These are phyloP conservation scores for Nothophytophthora sp. DNA, from an alignment of 352 stramenopile genomes.

Conservation along the genomic window DNA sequence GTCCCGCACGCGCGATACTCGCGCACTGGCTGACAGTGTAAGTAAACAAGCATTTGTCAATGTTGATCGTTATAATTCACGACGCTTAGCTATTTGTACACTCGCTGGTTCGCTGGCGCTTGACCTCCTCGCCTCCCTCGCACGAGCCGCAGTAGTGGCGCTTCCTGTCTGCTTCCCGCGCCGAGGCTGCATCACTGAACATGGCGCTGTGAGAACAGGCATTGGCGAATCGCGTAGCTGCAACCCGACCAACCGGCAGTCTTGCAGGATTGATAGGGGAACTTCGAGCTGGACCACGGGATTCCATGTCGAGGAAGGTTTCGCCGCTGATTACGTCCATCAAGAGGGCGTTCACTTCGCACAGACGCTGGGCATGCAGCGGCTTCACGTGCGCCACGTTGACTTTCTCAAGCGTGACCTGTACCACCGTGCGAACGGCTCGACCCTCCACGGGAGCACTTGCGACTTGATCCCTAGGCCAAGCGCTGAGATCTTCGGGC, in stretches of 20 bases:
- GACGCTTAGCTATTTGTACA: no score
- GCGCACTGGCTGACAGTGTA: no score
- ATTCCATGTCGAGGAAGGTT: constrained; percentile 19
- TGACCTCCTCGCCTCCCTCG: not conserved
- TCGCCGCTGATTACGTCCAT: constrained; percentile 24
- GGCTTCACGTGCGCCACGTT: constrained; percentile 25
- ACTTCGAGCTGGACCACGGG: not conserved
- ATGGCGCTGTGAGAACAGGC: constrained; percentile 16
- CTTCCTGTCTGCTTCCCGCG: constrained; percentile 19
- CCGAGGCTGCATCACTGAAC: constrained; percentile 19
- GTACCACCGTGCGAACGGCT: constrained; percentile 44
- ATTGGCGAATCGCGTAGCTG: constrained; percentile 20
- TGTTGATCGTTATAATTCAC: no score
- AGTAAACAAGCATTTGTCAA: no score
- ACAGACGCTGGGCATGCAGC: constrained; percentile 12
- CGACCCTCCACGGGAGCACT: constrained; percentile 28
- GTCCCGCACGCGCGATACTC: no score
- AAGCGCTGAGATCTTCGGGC: constrained; percentile 13
- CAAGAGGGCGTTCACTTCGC: constrained; percentile 39
- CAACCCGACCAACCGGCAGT: constrained; percentile 3
- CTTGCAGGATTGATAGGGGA: constrained; percentile 4
- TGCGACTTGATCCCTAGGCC: constrained; percentile 25
- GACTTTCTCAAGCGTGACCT: constrained; percentile 46
- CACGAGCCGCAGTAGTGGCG: constrained; percentile 12
- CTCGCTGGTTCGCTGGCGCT: constrained; percentile 16